Evolutionary conservation across 306 rosid genomes (phyloP).

Genomic region (Abrus pulchellus): DNA sequence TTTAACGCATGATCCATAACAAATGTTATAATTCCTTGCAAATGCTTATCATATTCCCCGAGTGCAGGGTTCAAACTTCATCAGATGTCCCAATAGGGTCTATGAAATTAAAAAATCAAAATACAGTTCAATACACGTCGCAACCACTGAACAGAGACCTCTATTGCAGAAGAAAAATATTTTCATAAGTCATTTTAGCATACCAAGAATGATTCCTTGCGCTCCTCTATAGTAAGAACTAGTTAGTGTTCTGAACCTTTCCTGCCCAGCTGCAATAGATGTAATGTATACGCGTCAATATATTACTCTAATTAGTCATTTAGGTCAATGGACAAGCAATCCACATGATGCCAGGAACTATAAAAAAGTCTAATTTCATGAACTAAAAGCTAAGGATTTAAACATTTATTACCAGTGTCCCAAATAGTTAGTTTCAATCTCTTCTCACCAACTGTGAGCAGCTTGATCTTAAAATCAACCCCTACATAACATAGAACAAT

Average conservation of each 20-base stretch:
- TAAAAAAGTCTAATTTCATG: conserved; percentile 32
- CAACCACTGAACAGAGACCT: conserved; percentile 1
- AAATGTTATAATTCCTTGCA: background rate
- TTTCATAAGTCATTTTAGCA: conserved; percentile 37
- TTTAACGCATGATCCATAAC: conserved; percentile 58
- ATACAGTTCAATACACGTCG: conserved; percentile 3
- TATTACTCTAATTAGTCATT: conserved; percentile 64
- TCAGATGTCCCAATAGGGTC: background rate
- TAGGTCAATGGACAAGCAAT: conserved; percentile 31
- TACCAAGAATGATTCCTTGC: conserved; percentile 97
- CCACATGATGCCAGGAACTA: background rate
- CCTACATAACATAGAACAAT: conserved; percentile 60
- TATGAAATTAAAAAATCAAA: background rate
- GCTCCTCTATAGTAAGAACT: conserved; percentile 96
- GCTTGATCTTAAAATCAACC: conserved; percentile 98
- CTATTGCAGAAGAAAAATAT: conserved; percentile 7
- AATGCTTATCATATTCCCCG: background rate
- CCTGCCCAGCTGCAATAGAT: conserved; percentile 93
- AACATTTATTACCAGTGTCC: conserved; percentile 82
- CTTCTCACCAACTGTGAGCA: conserved; percentile 81
- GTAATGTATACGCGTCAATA: conserved; percentile 22
- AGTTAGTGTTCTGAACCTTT: conserved; percentile 92
- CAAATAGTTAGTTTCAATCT: conserved; percentile 94
- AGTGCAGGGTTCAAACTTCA: conserved; percentile 14
- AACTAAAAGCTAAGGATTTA: conserved; percentile 33